phyloP scores from a whole-genome alignment of 2,329 filamentous ascomycete genomes.

The Hypoxylon sp. region DNA sequence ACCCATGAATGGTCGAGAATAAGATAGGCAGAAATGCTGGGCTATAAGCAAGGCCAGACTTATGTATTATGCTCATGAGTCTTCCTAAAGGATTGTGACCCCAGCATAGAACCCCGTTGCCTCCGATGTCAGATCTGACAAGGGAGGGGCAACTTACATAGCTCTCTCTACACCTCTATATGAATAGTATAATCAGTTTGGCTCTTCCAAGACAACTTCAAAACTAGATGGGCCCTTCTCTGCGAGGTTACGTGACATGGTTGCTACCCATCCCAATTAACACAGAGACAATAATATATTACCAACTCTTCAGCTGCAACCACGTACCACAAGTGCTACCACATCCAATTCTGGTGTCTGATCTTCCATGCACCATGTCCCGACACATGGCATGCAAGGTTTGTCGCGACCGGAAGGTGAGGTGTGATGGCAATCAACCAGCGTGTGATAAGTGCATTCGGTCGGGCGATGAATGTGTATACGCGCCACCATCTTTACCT shows the following conservation, averaged over 20 bases:
- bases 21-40: not conserved
- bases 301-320: not conserved
- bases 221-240: not conserved
- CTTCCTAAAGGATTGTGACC: conserved; percentile 7
- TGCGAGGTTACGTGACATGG: conserved; percentile 4
- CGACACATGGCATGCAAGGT: conserved; percentile 22
- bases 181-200: conserved; percentile 10
- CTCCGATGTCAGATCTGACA: conserved; percentile 9
- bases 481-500: conserved; percentile 47
- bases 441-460: conserved; percentile 48
- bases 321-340: not conserved
- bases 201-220: conserved; percentile 2
- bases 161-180: conserved; percentile 1
- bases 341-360: not conserved
- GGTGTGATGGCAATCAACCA: conserved; percentile 47
- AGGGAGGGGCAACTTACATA: conserved; percentile 6
- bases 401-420: conserved; percentile 48
- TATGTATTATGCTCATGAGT: not conserved
- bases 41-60: conserved; percentile 8
- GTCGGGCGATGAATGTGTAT: conserved; percentile 47
- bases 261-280: conserved; percentile 2
- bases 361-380: conserved; percentile 8
- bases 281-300: not conserved
- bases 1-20: not conserved
- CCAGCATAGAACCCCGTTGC: not conserved